Evolutionary conservation across 805 yeast genomes (phyloP), one percentile per base, ranked within the genome.

Genomic region (Ogataea haglerorum): DNA sequence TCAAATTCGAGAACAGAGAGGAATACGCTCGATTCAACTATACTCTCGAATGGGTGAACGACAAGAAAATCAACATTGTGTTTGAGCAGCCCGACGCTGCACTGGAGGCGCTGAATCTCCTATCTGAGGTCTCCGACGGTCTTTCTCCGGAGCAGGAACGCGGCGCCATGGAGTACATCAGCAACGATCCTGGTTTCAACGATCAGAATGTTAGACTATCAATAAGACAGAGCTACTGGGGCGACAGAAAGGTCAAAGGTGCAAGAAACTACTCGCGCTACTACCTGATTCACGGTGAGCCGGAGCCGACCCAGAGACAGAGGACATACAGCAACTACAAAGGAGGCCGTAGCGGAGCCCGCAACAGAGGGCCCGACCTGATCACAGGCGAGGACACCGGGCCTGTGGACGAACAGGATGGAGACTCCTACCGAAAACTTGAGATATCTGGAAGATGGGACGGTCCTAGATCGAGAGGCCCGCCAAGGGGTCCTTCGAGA

Each of bases 231-330:
- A 68, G 85, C 9, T 67, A 70, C 34, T 65, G 60, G 35, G 63
- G 72, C 2, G 91, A 83, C 59, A 65, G 67, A 33, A 83, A 83
- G 50, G 72, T 72, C 12, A 67, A 67, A 40, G 76, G 77, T 45
- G 80, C 88, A 8, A 65, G 75, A 16, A 74, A 68, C 10, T 72
- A 71, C 39, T 80, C 86, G 15, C 60, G 85, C 28, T 83, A 81
- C 60, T 83, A 83, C 61, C 64, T 80, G 42, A 55, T 79, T 13
- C 82, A 83, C 49, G 91, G 91, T 3, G 89, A 80, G 54, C 91
- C 89, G 3, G 76, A 77, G 10, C 42, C 40, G 13, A 43, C 56
- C 64, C 54, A 65, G 51, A 53, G 73, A 45, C 23, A 46, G 17
- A 34, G 40, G 17, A 36, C 37, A 10, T 23, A 34, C 19, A 38